Base-by-base conservation (phyloP, 352 stramenopile species). In the Phytopythium boreale region DNA sequence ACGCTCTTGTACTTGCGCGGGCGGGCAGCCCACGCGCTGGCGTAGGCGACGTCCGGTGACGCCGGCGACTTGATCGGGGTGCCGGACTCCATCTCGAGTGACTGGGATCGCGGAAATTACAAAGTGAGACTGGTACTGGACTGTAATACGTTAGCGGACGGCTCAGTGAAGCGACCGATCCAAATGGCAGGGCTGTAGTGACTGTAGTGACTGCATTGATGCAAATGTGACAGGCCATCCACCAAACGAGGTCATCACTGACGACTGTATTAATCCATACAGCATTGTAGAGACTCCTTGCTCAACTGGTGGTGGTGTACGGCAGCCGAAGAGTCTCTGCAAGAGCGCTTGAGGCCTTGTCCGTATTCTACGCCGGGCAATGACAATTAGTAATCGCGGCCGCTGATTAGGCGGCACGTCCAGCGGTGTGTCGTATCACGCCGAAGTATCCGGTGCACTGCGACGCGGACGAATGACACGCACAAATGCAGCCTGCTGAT, bases 1-100 rank as follows among this genome's bases (percentile, higher is more conserved):
- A 87, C 76, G 52, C 74, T 87, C 59, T 78, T 76, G 66, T 77
- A 87, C 63, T 85, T 80, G 62, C 68, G 64, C 2, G 75, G 70
- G n/a, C 15, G 44, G 20, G 8, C 9, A 12, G n/a, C n/a, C 44
- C 44, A 50, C 11, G 9, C 44, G 44, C n/a, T 50, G 20, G 44
- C n/a, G 44, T 50, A 50, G 20, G 20, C n/a, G 44, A 50, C 44
- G 8, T 50, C 44, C n/a, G 44, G 44, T 9, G 44, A 50, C n/a
- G 44, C 44, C 44, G 44, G 44, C 5, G n/a, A 50, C 44, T 50
- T 50, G 20, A 50, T 50, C 7, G 44, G 44, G 19, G 44, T 50
- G n/a, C 20, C n/a, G 44, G 20, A 17, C 44, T 20, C 44, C 44
- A 50, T 50, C 44, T 50, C 17, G n/a, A 17, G 1, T 50, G n/a